These are phyloP conservation scores for Xylaria flabelliformis DNA, from an alignment of 495 filamentous ascomycete species.

Conservation along the genomic window DNA sequence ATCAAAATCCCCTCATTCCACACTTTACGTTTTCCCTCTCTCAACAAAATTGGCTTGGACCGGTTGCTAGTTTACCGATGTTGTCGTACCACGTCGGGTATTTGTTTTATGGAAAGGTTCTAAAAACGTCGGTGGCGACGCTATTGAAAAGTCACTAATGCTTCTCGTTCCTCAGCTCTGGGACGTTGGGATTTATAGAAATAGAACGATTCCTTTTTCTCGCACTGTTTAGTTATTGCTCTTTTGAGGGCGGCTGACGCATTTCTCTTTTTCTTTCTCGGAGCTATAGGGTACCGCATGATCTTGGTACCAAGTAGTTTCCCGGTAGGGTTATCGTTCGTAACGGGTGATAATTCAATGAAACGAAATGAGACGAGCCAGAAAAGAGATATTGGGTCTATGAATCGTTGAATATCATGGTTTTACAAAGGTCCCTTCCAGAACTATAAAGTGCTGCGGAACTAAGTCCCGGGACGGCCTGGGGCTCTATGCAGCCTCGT, in stretches of 20 bases:
- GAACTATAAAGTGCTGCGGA: background rate
- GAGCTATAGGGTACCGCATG: background rate
- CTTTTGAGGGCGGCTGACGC: background rate
- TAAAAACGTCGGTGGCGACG: background rate
- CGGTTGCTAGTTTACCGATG: background rate
- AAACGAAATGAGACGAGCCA: background rate
- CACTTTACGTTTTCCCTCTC: background rate
- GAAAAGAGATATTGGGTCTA: background rate
- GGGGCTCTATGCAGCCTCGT: background rate
- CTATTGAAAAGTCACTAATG: constrained; percentile 1
- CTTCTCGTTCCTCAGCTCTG: background rate
- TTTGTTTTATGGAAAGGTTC: background rate
- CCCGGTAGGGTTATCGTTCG: background rate
- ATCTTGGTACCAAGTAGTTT: background rate
- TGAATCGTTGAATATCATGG: background rate
- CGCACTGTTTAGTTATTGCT: background rate
- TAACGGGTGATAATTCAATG: background rate
- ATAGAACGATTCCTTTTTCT: background rate
- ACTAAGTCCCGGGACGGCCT: background rate
- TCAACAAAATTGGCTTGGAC: background rate
- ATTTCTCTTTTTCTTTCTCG: background rate
- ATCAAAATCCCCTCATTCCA: background rate
- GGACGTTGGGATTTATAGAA: background rate
- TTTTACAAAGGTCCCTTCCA: background rate
- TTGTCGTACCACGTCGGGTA: background rate